Conservation (phyloP, 306 rosid genomes). For the Cucumis hystrix region DNA sequence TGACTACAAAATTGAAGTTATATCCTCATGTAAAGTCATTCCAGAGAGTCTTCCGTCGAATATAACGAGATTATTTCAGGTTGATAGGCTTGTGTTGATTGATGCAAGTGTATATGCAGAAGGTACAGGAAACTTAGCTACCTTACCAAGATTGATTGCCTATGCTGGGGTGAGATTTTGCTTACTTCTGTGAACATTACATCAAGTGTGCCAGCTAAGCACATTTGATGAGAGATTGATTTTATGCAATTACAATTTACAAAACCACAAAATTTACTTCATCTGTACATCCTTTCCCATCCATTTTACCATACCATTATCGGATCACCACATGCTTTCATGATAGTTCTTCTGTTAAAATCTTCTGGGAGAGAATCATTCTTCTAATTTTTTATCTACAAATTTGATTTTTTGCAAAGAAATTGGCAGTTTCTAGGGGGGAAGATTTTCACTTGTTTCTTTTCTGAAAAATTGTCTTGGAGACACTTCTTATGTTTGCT, state of each 20-base stretch:
- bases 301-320: neutral
- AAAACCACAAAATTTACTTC: neutral
- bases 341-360: neutral
- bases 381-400: neutral
- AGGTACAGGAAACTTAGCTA: slow-evolving; percentile 64
- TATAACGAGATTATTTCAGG: slow-evolving; percentile 37
- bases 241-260: neutral
- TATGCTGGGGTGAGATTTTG: slow-evolving; percentile 66
- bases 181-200: neutral
- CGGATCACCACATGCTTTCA: neutral
- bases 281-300: neutral
- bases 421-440: neutral
- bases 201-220: neutral
- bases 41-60: neutral
- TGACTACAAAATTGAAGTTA: neutral
- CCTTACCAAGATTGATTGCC: slow-evolving; percentile 47
- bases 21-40: neutral
- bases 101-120: slow-evolving; percentile 90
- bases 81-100: slow-evolving; percentile 76
- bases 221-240: neutral
- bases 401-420: neutral
- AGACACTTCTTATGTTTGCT: neutral
- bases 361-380: neutral
- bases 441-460: neutral
- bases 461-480: neutral